Base-by-base conservation (phyloP, 352 stramenopile species). In the Elongisporangium prolatum region DNA sequence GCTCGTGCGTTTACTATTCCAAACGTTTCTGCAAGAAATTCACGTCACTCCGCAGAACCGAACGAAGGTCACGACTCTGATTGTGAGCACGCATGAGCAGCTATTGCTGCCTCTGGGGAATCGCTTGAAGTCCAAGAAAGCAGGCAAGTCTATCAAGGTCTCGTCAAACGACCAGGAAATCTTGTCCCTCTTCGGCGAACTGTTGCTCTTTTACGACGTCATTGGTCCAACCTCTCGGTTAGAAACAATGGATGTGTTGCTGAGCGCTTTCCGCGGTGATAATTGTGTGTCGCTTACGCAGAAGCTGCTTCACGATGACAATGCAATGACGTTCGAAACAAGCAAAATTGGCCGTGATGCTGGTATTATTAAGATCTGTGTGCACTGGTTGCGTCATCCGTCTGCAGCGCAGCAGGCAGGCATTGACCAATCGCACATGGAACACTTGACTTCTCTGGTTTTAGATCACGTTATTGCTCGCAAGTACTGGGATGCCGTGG, bases 31-130 rank as follows among this genome's bases (percentile, higher is more conserved):
- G 1, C 80, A 93, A 57, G 84, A 95, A 65, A 72, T 95, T 54
- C 80, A 93, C 50, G 84, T 93, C 54, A 85, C 79, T 21, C 79
- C 82, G 37, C 74, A 91, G 59, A 91, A 87, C 54, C 84, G 81
- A 20, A 60, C 52, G 1, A 91, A 88, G 59, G 64, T 95, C 8
- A 54, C 75, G 18, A 55, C 64, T 3, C 67, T 91, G 34, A 70
- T 88, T 8, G 60, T 49, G 1, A 61, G 75, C 40, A 90, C 82
- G 10, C 69, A 89, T 24, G 67, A 89, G 2, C 69, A 68, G 22
- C 59, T 95, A 4, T 59, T 89, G 2, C 68, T 63, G 18, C 64
- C 74, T n/a, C 57, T 79, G 3, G 63, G 50, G 25, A 24, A 64
- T 9, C 57, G 61, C 21, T 61, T 82, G 11, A 9, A 10, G 14